These are phyloP conservation scores for Talaromyces ruber DNA, from an alignment of 495 filamentous ascomycete species.

Conservation along the genomic window DNA sequence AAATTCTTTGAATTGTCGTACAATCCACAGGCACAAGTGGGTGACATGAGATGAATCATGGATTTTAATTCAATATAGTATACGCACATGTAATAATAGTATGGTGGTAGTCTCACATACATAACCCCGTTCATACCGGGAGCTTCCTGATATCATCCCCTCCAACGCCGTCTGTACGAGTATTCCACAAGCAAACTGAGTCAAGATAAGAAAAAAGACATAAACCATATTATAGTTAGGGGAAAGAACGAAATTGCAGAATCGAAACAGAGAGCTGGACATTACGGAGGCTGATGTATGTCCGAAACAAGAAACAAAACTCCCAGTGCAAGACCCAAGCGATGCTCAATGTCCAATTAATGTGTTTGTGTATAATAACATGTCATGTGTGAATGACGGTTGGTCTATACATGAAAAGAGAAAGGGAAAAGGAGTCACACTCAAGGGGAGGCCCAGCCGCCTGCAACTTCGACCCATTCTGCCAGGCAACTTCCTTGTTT, in stretches of 20 bases:
- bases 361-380: not conserved
- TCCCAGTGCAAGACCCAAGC: not conserved
- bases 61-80: not conserved
- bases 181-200: not conserved
- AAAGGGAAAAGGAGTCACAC: slow-evolving; percentile 20
- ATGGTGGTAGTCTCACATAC: not conserved
- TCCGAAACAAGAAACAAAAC: not conserved
- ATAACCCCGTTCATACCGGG: not conserved
- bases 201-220: not conserved
- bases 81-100: not conserved
- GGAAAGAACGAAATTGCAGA: not conserved
- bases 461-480: slow-evolving; percentile 97
- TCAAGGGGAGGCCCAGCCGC: slow-evolving; percentile 78
- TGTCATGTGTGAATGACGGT: not conserved
- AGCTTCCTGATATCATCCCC: not conserved
- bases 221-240: not conserved
- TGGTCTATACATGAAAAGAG: slow-evolving; percentile 23
- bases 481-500: slow-evolving; percentile 91
- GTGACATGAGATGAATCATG: not conserved
- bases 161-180: not conserved
- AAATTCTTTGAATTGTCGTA: not conserved
- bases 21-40: not conserved
- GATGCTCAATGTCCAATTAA: slow-evolving; percentile 1
- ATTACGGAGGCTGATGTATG: not conserved
- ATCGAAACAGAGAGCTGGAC: not conserved